Conservation (phyloP, 2,329 filamentous ascomycete species). For the Acrocalymma vagum region DNA sequence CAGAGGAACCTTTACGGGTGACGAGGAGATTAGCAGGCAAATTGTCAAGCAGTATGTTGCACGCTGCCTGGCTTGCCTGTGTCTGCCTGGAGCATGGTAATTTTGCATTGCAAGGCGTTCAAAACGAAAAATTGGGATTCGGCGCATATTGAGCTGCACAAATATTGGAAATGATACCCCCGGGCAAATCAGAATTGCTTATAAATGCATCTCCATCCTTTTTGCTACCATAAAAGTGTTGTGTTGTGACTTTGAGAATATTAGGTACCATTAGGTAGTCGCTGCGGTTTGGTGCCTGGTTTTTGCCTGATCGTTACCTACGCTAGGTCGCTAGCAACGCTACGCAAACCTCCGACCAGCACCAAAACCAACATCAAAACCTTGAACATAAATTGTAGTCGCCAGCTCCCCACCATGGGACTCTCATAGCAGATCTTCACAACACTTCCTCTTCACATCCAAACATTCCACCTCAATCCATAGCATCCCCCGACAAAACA, state of each 20-base stretch:
- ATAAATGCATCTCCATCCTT: conserved; percentile 11
- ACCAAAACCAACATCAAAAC: conserved; percentile 35
- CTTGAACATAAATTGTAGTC: no score
- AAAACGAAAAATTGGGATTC: conserved; percentile 27
- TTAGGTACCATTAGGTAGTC: conserved; percentile 37
- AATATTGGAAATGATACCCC: conserved; percentile 44
- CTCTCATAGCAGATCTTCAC: conserved; percentile 14
- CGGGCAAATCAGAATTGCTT: conserved; percentile 22
- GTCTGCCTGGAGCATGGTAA: no score
- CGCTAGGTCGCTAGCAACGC: conserved; percentile 22
- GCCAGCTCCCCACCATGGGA: conserved; percentile 15
- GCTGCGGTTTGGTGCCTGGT: conserved; percentile 37
- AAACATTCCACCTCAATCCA: conserved; percentile 2
- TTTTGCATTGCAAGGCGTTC: conserved; percentile 44
- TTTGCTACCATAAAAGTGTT: conserved; percentile 10
- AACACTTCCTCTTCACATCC: conserved; percentile 4
- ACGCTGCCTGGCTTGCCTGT: no score
- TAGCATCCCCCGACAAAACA: conserved; percentile 2
- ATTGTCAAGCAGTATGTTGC: no score
- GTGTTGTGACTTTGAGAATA: no score
- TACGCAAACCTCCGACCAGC: conserved; percentile 23
- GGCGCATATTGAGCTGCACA: conserved; percentile 31
- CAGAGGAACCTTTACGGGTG: background rate
- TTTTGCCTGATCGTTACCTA: conserved; percentile 46
- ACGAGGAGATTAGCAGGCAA: no score